Evolutionary conservation across 768 basidiomycete genomes (phyloP).

Genomic region (Sarcomyxa edulis): DNA sequence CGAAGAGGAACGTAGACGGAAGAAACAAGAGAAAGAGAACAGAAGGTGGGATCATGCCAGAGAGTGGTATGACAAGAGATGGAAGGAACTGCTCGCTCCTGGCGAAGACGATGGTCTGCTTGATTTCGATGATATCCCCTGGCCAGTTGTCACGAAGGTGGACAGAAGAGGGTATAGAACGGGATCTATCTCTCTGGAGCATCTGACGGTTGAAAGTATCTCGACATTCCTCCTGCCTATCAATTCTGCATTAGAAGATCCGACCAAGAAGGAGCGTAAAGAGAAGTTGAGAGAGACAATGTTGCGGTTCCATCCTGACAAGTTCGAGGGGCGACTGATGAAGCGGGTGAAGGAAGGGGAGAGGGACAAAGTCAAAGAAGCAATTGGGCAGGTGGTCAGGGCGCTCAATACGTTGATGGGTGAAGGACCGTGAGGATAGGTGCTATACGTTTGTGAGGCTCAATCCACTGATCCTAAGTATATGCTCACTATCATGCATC

Average conservation of each 20-base stretch:
- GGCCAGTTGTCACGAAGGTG: constrained; percentile 46
- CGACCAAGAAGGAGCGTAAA: constrained; percentile 41
- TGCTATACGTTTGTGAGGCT: no score
- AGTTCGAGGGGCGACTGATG: constrained; percentile 74
- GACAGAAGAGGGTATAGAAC: constrained; percentile 1
- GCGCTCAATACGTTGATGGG: constrained; percentile 54
- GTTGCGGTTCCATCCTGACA: constrained; percentile 76
- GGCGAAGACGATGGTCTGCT: constrained; percentile 14
- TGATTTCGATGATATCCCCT: constrained; percentile 59
- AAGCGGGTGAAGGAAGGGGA: constrained; percentile 41
- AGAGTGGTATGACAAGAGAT: constrained; percentile 49
- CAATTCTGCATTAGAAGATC: constrained; percentile 2
- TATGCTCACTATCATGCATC: no score
- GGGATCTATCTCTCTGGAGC: constrained; percentile 30
- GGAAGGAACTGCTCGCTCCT: constrained; percentile 43
- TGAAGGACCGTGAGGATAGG: constrained; percentile 10
- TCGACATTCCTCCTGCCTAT: constrained; percentile 49
- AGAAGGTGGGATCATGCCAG: constrained; percentile 39
- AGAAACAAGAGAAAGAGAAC: constrained; percentile 42
- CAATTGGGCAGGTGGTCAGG: constrained; percentile 59
- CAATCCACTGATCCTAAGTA: no score
- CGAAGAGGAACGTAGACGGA: constrained; percentile 46
- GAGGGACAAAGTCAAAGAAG: constrained; percentile 46
- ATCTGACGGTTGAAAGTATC: constrained; percentile 52
- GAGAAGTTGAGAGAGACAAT: constrained; percentile 65